phyloP scores from a whole-genome alignment of 192 early-diverging fungal species.

The Dimargaris xerosporica region DNA sequence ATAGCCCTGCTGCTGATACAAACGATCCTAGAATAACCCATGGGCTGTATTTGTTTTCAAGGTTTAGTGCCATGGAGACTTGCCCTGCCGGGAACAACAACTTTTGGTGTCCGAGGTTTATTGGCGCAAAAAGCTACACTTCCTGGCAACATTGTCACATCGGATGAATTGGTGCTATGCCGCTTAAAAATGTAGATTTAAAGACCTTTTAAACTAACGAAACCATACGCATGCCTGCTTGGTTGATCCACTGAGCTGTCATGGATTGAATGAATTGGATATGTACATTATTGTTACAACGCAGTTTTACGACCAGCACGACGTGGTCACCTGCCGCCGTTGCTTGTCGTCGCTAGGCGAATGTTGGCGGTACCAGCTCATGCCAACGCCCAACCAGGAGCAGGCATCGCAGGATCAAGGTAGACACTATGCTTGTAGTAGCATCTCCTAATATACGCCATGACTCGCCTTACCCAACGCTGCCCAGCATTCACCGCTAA shows the following conservation, averaged over 20 bases:
- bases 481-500: neutral
- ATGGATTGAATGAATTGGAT: neutral
- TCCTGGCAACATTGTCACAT: neutral
- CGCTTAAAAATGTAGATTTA: neutral
- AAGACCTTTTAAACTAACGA: neutral
- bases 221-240: neutral
- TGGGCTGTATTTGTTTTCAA: neutral
- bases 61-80: no score
- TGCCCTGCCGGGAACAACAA: no score
- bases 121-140: neutral
- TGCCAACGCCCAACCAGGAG: neutral
- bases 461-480: neutral
- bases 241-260: neutral
- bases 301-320: neutral
- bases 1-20: constrained; percentile 7
- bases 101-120: no score
- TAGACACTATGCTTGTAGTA: neutral
- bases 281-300: neutral
- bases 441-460: neutral
- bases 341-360: neutral
- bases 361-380: neutral
- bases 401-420: neutral
- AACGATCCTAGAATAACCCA: constrained; percentile 8
- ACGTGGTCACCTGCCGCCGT: neutral
- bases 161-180: neutral